Percentiles rank a stretch among this genome's conserved stretches.
These are phyloP conservation scores for Cutaneotrichosporon sp. DNA, from an alignment of 1,284 basidiomycete species.

Conservation along the genomic window DNA sequence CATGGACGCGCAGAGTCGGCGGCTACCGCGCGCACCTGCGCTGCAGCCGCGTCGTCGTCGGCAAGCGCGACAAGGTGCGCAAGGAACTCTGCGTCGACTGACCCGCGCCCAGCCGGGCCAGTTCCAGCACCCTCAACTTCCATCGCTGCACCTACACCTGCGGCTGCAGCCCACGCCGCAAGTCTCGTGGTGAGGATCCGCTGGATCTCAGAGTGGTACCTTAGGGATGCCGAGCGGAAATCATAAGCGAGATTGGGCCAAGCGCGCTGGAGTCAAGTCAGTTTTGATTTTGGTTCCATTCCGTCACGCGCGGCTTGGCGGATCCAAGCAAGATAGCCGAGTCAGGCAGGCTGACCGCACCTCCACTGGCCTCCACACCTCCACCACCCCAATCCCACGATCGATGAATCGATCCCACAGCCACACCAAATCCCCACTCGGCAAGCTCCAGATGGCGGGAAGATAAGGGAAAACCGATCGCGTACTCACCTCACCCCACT, in stretches of 20 bases:
- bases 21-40: not conserved
- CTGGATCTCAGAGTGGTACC: not conserved
- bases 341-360: too few relatives aligned
- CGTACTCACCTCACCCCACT: slow-evolving; percentile 20
- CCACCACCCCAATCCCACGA: too few relatives aligned
- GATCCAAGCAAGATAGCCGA: too few relatives aligned
- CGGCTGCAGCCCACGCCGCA: not conserved
- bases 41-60: not conserved
- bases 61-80: slow-evolving; percentile 2
- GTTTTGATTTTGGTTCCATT: too few relatives aligned
- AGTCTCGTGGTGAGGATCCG: not conserved
- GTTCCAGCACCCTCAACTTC: not conserved
- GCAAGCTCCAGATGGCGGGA: slow-evolving; percentile 1
- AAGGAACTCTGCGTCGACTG: slow-evolving; percentile 10
- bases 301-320: too few relatives aligned
- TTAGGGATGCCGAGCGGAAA: not conserved
- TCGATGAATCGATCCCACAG: not conserved
- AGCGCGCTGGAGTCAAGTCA: not conserved
- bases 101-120: not conserved
- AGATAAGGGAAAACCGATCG: too few relatives aligned
- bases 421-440: not conserved
- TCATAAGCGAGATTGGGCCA: not conserved
- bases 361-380: too few relatives aligned
- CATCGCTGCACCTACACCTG: not conserved
- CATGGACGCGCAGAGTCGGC: slow-evolving; percentile 3